Evolutionary conservation across 257 asterid species (phyloP), one percentile per base, ranked within the genome.

Genomic region (Salvia miltiorrhiza): DNA sequence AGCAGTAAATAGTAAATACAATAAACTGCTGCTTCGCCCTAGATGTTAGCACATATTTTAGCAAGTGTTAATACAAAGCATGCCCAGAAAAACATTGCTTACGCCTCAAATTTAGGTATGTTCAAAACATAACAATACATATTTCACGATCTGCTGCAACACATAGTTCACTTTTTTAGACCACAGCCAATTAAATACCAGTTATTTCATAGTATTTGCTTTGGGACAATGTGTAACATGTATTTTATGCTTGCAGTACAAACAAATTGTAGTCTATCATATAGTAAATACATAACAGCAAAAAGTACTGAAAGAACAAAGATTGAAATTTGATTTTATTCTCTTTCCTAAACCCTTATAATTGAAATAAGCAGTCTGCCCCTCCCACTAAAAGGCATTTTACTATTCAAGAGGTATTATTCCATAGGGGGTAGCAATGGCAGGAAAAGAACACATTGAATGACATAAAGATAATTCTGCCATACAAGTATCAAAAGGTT

Each of bases 191-290:
- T 13, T 14, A 19, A 21, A 12, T 21, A 35, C 49, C 47, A 33
- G 23, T 65, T 24, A 45, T 64, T 30, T 64, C n/a, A n/a, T n/a
- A n/a, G n/a, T n/a, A n/a, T n/a, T n/a, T n/a, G 47, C 41, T 48
- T 53, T 19, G 43, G 61, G 48, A 33, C 39, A 50, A 50, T 12
- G 19, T 21, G 40, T 39, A 17, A 30, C 10, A 30, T 35, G 55
- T 41, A 37, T 8, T 39, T 7, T 67, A 35, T 10, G 23, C 23
- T 20, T 33, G 54, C 28, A 13, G 47, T 67, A 40, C 17, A 43
- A 48, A 32, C 52, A 32, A 13, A 32, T 32, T 23, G 20, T 32
- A 32, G n/a, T n/a, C n/a, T 12, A 49, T 30, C 35, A 30, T 30
- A 26, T 26, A n/a, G n/a, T n/a, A n/a, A n/a, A n/a, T n/a, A n/a